phyloP scores from a whole-genome alignment of 202 grass and related monocot genomes.

The Sporobolus alterniflorus region DNA sequence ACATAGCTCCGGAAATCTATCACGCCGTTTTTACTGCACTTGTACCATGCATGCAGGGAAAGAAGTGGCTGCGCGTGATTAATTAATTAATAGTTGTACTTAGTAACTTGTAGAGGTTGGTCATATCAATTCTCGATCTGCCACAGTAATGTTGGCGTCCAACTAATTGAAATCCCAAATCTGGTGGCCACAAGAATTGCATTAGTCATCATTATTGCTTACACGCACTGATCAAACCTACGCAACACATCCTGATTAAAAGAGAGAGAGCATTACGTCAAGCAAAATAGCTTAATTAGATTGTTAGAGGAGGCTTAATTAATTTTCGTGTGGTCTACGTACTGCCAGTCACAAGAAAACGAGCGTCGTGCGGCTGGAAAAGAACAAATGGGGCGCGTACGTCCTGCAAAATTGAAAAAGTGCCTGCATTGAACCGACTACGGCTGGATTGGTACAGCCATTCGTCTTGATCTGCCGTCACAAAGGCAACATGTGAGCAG shows the following conservation, averaged over 20 bases:
- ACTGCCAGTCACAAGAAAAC: conserved; percentile 3
- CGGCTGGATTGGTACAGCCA: no score
- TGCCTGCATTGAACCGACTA: no score
- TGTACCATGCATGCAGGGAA: background rate
- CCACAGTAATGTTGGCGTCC: background rate
- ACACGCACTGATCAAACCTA: background rate
- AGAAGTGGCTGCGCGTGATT: background rate
- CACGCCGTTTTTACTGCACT: no score
- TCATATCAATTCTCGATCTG: background rate
- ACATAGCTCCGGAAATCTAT: no score
- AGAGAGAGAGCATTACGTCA: background rate
- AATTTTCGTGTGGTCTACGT: no score
- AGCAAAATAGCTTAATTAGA: background rate
- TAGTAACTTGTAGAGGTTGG: background rate
- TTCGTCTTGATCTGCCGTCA: no score
- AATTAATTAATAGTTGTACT: background rate
- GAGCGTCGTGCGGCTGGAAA: background rate
- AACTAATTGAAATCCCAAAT: background rate
- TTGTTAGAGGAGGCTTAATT: no score
- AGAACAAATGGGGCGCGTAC: no score
- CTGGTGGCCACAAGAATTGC: background rate
- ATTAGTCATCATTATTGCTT: background rate
- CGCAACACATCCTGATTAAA: background rate
- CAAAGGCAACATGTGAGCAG: no score
- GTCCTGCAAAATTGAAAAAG: no score